Conservation (phyloP, 1,284 basidiomycete species). For the Paramarasmius palmivorus region DNA sequence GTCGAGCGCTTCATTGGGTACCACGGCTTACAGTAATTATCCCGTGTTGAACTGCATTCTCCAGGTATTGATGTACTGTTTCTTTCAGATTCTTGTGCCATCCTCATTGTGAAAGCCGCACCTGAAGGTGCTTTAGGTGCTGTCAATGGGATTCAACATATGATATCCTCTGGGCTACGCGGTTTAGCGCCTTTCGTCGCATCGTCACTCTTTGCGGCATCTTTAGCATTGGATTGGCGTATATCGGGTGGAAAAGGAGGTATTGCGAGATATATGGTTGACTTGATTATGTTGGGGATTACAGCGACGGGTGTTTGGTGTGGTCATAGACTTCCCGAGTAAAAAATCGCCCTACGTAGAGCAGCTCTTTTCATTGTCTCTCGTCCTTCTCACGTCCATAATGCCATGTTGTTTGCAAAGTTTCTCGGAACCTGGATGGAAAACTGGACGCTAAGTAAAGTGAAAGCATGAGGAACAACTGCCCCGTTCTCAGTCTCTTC, state of each 20-base stretch:
- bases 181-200: conserved; percentile 12
- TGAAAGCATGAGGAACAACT: no score
- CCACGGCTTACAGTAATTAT: conserved; percentile 9
- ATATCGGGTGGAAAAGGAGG: conserved; percentile 5
- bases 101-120: conserved; percentile 9
- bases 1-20: background rate
- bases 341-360: background rate
- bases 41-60: background rate
- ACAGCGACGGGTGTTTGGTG: conserved; percentile 3
- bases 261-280: conserved; percentile 1
- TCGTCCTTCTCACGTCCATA: no score
- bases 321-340: conserved; percentile 8
- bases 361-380: no score
- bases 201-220: conserved; percentile 9
- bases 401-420: no score
- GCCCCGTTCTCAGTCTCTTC: no score
- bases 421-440: no score
- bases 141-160: conserved; percentile 23
- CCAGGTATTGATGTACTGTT: background rate
- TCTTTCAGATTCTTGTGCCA: conserved; percentile 4
- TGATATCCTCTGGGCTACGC: conserved; percentile 15
- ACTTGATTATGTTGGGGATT: conserved; percentile 7
- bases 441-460: no score
- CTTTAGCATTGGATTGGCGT: conserved; percentile 6
- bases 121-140: conserved; percentile 18